Conservation (phyloP, 768 basidiomycete genomes). For the Podaxis pistillaris region DNA sequence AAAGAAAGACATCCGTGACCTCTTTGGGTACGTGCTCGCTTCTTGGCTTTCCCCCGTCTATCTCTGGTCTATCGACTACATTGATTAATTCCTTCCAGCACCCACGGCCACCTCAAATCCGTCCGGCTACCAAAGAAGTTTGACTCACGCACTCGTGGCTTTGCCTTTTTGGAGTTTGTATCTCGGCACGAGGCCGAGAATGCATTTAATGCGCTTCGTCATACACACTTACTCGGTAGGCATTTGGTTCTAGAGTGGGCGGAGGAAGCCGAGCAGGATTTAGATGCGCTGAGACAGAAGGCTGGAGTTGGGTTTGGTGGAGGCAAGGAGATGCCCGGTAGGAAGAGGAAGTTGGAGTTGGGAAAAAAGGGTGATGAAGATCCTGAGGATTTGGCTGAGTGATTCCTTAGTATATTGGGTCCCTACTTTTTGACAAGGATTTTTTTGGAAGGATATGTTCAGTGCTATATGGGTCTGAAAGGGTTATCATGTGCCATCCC, state of each 20-base stretch:
- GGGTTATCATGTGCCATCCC: background rate
- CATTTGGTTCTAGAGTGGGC: constrained; percentile 98
- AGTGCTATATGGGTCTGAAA: too few relatives aligned
- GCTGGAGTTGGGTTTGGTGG: constrained; percentile 76
- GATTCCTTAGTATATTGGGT: background rate
- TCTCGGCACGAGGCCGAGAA: constrained; percentile 88
- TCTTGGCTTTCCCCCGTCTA: background rate
- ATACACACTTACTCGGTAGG: constrained; percentile 94
- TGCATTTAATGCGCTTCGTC: constrained; percentile 80
- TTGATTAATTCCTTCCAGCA: constrained; percentile 37
- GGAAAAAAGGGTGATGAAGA: constrained; percentile 37
- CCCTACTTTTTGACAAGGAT: background rate
- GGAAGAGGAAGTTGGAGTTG: constrained; percentile 68
- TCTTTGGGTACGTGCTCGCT: constrained; percentile 71
- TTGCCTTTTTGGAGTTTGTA: constrained; percentile 95
- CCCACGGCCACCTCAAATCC: constrained; percentile 92
- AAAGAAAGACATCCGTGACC: constrained; percentile 85
- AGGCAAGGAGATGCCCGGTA: constrained; percentile 68
- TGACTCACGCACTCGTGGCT: constrained; percentile 85
- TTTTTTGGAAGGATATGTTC: background rate
- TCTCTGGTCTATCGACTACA: background rate
- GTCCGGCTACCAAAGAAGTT: constrained; percentile 92
- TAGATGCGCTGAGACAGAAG: constrained; percentile 75
- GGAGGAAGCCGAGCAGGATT: constrained; percentile 74
- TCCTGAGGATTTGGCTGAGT: constrained; percentile 32